Conservation (phyloP, 148 eudicot species). For the Persicaria tinctoria region DNA sequence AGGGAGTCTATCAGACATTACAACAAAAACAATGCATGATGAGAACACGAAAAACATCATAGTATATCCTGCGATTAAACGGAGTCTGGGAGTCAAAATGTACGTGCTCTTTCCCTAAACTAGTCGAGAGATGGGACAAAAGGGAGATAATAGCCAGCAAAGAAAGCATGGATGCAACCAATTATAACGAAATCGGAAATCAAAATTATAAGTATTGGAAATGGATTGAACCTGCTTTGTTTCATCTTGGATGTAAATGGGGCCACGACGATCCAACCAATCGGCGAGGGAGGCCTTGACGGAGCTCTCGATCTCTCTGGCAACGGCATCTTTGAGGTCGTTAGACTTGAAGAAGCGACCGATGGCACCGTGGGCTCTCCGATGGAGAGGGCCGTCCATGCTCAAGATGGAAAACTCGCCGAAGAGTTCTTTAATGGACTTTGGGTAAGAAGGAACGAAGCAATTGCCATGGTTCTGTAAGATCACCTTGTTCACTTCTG, state of each 20-base stretch:
- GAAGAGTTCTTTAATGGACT: slow-evolving; percentile 62
- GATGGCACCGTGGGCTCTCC: slow-evolving; percentile 56
- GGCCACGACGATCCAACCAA: slow-evolving; percentile 33
- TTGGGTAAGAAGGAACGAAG: slow-evolving; percentile 72
- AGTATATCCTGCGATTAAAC: no score
- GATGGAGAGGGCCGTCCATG: slow-evolving; percentile 59
- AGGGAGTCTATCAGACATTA: no score
- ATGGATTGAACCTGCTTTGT: slow-evolving; percentile 41
- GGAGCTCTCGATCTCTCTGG: slow-evolving; percentile 44
- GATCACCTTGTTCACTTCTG: slow-evolving; percentile 65
- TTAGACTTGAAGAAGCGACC: slow-evolving; percentile 77
- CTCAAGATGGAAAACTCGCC: slow-evolving; percentile 70
- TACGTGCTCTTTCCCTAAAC: no score
- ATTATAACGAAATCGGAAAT: no score
- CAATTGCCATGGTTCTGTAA: slow-evolving; percentile 64
- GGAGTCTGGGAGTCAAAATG: no score
- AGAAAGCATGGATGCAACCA: no score
- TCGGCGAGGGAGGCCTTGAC: slow-evolving; percentile 39
- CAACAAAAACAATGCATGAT: no score
- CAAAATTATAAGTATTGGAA: no score
- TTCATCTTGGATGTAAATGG: slow-evolving; percentile 69
- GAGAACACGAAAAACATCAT: no score
- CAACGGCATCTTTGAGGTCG: slow-evolving; percentile 48
- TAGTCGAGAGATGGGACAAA: no score
- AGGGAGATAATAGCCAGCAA: no score